Evolutionary conservation across 345 rosid genomes (phyloP).

Genomic region (Arabis hirsuta): DNA sequence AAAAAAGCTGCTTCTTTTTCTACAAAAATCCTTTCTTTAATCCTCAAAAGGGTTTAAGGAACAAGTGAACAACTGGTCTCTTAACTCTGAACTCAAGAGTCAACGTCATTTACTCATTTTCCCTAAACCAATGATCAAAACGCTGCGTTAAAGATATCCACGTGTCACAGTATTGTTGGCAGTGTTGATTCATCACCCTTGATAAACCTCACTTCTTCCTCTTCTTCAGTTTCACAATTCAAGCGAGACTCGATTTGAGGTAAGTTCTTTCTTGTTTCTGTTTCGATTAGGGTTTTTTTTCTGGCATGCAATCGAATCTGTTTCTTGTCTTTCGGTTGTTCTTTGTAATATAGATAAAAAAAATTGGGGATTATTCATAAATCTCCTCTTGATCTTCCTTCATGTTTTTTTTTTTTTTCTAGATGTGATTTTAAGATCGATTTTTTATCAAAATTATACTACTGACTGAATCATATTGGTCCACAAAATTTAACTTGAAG

Average conservation of each 20-base stretch:
- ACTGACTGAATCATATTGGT: constrained; percentile 12
- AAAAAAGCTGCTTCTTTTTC: neutral
- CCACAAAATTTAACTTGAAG: neutral
- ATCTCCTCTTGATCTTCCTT: neutral
- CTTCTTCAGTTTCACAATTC: constrained; percentile 27
- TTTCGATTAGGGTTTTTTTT: neutral
- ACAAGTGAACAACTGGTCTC: neutral
- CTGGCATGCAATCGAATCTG: constrained; percentile 6
- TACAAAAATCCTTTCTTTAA: no score
- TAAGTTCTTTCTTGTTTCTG: neutral
- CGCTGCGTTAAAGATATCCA: constrained; percentile 8
- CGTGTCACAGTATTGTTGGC: constrained; percentile 2
- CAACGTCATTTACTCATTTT: constrained; percentile 16
- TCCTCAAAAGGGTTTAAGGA: no score
- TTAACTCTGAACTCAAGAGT: neutral
- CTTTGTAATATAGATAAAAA: no score
- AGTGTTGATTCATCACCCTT: constrained; percentile 24
- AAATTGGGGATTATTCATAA: no score
- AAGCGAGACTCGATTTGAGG: constrained; percentile 8
- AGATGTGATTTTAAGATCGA: neutral
- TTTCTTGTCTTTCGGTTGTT: neutral
- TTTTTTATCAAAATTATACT: neutral
- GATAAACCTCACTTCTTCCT: constrained; percentile 30
- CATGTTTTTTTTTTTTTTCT: neutral
- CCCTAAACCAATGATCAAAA: constrained; percentile 1